phyloP scores from a whole-genome alignment of 495 filamentous ascomycete genomes.

The Xylaria castorea region DNA sequence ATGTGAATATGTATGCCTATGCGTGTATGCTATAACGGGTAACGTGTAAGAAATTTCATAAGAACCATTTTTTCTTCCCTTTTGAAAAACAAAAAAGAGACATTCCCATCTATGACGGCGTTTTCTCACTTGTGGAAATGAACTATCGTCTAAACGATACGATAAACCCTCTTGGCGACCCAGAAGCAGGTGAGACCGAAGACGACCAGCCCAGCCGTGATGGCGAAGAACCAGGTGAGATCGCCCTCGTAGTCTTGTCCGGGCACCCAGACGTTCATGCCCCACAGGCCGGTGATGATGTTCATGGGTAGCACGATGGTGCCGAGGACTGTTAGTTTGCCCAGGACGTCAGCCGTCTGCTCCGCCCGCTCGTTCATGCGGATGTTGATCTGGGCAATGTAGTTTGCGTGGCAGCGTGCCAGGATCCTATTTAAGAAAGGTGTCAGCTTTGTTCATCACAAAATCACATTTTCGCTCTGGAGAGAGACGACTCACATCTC shows the following conservation, averaged over 20 bases:
- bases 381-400: conserved; percentile 91
- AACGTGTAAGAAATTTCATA: not conserved
- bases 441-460: conserved; percentile 14
- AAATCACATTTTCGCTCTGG: not conserved
- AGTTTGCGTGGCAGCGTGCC: conserved; percentile 91
- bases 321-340: conserved; percentile 92
- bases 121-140: not conserved
- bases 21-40: not conserved
- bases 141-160: conserved; percentile 52
- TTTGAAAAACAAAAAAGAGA: not conserved
- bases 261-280: conserved; percentile 97
- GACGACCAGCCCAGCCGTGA: conserved; percentile 74
- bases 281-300: conserved; percentile 97
- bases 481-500: conserved; percentile 73
- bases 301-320: conserved; percentile 99
- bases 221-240: conserved; percentile 66
- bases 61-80: not conserved
- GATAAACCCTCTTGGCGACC: conserved; percentile 77
- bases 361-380: conserved; percentile 97
- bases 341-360: conserved; percentile 90
- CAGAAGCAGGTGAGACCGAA: conserved; percentile 82
- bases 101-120: not conserved
- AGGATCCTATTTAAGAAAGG: conserved; percentile 67
- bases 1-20: conserved; percentile 2
- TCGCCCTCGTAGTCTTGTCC: conserved; percentile 72